Conservation (phyloP, 2,329 filamentous ascomycete genomes). For the Allantophomopsis lycopodina region DNA sequence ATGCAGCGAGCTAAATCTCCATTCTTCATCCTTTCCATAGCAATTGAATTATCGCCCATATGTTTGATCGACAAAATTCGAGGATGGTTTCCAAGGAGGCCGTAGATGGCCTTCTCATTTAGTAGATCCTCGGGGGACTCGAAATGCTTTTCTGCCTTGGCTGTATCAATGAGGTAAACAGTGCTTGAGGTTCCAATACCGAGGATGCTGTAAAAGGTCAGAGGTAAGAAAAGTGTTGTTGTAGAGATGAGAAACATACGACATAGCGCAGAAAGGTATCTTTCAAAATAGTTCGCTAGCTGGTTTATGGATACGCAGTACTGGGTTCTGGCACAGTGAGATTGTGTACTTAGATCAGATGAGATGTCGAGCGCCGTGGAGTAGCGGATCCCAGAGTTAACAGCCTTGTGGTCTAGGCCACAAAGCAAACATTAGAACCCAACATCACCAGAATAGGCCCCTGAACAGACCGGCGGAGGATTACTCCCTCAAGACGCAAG, state of each 20-base stretch:
- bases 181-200: conserved; percentile 1
- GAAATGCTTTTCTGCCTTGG: background rate
- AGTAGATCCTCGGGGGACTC: background rate
- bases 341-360: too few species aligned
- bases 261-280: background rate
- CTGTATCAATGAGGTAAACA: background rate
- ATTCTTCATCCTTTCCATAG: background rate
- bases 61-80: background rate
- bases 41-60: background rate
- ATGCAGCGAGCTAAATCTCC: background rate
- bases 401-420: too few species aligned
- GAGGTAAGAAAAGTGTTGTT: background rate
- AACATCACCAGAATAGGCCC: too few species aligned
- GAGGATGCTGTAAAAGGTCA: background rate
- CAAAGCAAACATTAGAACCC: too few species aligned
- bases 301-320: too few species aligned
- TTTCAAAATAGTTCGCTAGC: too few species aligned
- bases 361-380: too few species aligned
- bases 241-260: background rate
- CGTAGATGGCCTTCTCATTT: background rate
- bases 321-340: too few species aligned
- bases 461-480: too few species aligned
- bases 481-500: too few species aligned
- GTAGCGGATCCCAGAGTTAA: too few species aligned
- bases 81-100: background rate